Evolutionary conservation across 2,329 filamentous ascomycete species (phyloP).

Genomic region (Aspergillus fijiensis): DNA sequence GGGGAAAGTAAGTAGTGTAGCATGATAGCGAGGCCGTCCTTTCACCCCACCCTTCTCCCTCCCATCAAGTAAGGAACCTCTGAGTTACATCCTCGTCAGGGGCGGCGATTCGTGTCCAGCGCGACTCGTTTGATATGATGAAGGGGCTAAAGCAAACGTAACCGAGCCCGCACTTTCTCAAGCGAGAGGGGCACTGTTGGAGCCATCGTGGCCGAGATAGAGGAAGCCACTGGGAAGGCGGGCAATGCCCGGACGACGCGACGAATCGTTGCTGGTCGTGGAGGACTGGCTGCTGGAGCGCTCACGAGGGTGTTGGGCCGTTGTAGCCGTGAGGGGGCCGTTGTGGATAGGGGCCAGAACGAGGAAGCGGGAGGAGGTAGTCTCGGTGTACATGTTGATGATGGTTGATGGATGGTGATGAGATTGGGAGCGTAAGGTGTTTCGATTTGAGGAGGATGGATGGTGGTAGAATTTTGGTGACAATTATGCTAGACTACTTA

Average conservation of each 20-base stretch:
- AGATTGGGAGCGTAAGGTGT: neutral
- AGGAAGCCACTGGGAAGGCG: slow-evolving; percentile 28
- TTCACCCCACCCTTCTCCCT: neutral
- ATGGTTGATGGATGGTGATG: slow-evolving; percentile 1
- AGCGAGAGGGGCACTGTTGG: slow-evolving; percentile 1
- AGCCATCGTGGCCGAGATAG: slow-evolving; percentile 27
- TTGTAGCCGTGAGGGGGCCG: slow-evolving; percentile 25
- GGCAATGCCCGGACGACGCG: slow-evolving; percentile 5
- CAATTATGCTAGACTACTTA: neutral
- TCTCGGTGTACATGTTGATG: slow-evolving; percentile 31
- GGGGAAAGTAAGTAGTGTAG: neutral
- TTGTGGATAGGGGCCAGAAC: slow-evolving; percentile 32
- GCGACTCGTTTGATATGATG: slow-evolving; percentile 11
- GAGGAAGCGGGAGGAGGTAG: slow-evolving; percentile 31
- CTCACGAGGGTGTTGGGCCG: slow-evolving; percentile 11
- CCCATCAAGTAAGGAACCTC: neutral
- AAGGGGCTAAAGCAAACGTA: neutral
- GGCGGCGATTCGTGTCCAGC: slow-evolving; percentile 15
- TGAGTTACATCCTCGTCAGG: too few relatives aligned
- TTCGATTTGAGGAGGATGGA: neutral
- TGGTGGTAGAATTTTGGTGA: neutral
- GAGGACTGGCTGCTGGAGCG: slow-evolving; percentile 33
- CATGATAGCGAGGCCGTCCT: neutral
- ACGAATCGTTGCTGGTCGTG: slow-evolving; percentile 10
- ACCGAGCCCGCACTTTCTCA: neutral